Conservation (phyloP, 139 green algal genomes). For the Volvox reticuliferus region DNA sequence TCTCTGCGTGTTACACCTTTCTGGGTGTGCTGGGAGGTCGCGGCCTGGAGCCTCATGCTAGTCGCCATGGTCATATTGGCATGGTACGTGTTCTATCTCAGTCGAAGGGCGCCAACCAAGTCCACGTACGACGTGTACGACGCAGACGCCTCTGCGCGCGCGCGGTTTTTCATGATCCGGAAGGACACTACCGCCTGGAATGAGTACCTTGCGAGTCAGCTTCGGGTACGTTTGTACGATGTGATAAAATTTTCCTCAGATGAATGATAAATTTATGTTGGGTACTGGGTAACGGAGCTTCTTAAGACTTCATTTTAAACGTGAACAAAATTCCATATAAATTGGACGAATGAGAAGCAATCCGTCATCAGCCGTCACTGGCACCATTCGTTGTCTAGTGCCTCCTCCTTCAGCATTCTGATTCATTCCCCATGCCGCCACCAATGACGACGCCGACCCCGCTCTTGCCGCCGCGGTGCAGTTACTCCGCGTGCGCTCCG, state of each 20-base stretch:
- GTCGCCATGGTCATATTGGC: slow-evolving; percentile 29
- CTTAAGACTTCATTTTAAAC: too few relatives aligned
- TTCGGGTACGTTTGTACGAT: not conserved
- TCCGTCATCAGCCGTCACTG: too few relatives aligned
- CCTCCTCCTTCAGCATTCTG: not conserved
- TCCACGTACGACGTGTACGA: slow-evolving; percentile 59
- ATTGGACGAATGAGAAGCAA: too few relatives aligned
- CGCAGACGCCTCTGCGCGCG: slow-evolving; percentile 17
- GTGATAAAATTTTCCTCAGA: too few relatives aligned
- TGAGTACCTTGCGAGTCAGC: slow-evolving; percentile 30
- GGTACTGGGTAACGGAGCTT: too few relatives aligned
- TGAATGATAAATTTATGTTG: too few relatives aligned
- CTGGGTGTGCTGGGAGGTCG: slow-evolving; percentile 55
- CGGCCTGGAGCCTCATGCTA: slow-evolving; percentile 30
- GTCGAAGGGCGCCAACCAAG: slow-evolving; percentile 26
- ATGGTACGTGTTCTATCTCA: slow-evolving; percentile 55
- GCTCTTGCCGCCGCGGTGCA: not conserved
- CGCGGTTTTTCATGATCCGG: slow-evolving; percentile 48
- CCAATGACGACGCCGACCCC: not conserved
- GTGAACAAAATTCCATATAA: too few relatives aligned
- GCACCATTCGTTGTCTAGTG: too few relatives aligned
- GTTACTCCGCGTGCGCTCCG: not conserved
- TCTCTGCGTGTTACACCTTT: slow-evolving; percentile 33
- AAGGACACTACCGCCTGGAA: slow-evolving; percentile 39
- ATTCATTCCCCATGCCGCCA: not conserved